Evolutionary conservation across 352 stramenopile species (phyloP), one percentile per base, ranked within the genome.

Genomic region (Pythium aquatile): DNA sequence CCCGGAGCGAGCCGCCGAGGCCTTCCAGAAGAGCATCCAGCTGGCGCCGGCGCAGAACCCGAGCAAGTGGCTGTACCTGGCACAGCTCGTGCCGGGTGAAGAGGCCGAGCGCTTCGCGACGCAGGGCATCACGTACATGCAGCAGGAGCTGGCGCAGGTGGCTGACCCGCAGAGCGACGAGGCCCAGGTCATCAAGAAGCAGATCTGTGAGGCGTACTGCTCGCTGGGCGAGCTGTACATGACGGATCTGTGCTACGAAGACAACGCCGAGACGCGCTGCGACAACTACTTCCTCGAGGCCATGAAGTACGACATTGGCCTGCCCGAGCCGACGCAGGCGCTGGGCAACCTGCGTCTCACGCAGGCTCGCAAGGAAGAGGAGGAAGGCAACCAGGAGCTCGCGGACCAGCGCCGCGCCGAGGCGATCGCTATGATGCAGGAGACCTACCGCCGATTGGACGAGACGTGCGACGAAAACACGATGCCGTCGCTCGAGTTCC

Each of bases 181-280:
- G 24, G 82, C 83, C 29, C 53, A 77, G 17, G 72, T 80, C 14
- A 76, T 94, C 49, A 91, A 90, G 71, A 93, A 96, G 75, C 94
- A 98, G 76, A 87, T 99, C 28, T 96, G 90, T 54, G 87, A 95
- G 58, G 96, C 94, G 37, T 97, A 97, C 74, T 99, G 95, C 77
- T 92, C 88, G 8, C 79, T 99, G 14, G 94, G 90, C 11, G 97
- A 99, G 79, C 85, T 99, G 17, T 99, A 98, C 76, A 94, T 99
- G 83, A 99, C 96, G 29, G 96, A 99, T 72, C 78, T 99, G 44
- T 99, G 87, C 62, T 85, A 93, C 68, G 75, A 90, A 71, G 76
- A 96, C 61, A 88, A 98, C 69, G 97, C 97, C 24, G 96, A 99
- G 78, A 71, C 62, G 11, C 81, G 85, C 40, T 99, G 96, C 71